These are phyloP conservation scores for Monsonia emarginata DNA, from an alignment of 441 rosid genomes.

Conservation along the genomic window DNA sequence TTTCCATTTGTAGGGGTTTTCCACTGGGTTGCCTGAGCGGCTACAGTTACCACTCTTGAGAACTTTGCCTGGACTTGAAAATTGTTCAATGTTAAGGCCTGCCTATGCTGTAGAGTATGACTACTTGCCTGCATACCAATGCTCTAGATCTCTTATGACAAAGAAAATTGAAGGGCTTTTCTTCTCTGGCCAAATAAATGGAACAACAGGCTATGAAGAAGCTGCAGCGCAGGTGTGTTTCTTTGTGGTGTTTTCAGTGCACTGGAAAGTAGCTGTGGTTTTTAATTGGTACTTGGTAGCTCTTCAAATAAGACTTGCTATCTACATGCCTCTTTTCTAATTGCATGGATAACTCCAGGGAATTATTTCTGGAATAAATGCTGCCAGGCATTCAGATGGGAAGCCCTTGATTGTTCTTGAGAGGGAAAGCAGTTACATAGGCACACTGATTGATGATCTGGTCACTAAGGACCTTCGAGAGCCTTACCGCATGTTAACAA, in stretches of 20 bases:
- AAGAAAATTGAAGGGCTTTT: constrained; percentile 84
- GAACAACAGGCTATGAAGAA: constrained; percentile 98
- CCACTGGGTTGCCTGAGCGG: constrained; percentile 92
- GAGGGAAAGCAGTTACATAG: constrained; percentile 91
- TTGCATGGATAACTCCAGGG: constrained; percentile 35
- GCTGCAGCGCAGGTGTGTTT: constrained; percentile 88
- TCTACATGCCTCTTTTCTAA: constrained; percentile 6
- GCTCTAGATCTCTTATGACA: constrained; percentile 91
- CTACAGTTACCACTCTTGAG: constrained; percentile 87
- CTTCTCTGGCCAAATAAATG: constrained; percentile 98
- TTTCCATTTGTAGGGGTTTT: constrained; percentile 62
- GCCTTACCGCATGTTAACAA: constrained; percentile 93
- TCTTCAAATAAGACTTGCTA: neutral
- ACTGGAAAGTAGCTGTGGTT: neutral
- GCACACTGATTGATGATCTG: constrained; percentile 88
- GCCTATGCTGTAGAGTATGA: constrained; percentile 99
- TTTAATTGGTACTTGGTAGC: neutral
- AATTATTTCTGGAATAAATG: constrained; percentile 85
- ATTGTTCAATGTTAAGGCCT: constrained; percentile 90
- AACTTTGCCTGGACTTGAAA: constrained; percentile 92
- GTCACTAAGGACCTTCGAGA: constrained; percentile 94
- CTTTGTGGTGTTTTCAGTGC: neutral
- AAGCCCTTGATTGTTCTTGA: constrained; percentile 79
- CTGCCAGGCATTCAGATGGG: constrained; percentile 78
- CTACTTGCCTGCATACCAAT: constrained; percentile 89